Evolutionary conservation across 371 early-diverging fungal species (phyloP).

Genomic region (Funneliformis caledonium): DNA sequence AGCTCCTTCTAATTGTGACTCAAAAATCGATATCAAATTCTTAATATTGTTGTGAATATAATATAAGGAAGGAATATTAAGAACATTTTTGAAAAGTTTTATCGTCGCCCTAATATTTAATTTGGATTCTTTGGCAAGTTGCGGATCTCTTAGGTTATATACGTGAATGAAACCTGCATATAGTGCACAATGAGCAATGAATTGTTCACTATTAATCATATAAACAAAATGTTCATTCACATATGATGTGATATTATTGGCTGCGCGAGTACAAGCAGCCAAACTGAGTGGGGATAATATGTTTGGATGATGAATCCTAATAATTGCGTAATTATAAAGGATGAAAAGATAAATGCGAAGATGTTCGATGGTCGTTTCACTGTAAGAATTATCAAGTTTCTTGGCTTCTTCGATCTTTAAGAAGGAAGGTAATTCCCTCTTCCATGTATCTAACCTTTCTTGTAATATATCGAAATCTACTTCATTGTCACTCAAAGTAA

Average conservation of each 20-base stretch:
- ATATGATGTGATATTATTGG: conserved; percentile 20
- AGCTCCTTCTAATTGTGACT: not conserved
- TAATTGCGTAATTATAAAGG: conserved; percentile 35
- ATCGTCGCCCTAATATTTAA: not conserved
- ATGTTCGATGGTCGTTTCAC: conserved; percentile 31
- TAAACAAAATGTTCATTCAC: conserved; percentile 16
- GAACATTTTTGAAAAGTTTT: not conserved
- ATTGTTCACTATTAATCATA: conserved; percentile 26
- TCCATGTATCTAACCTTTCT: conserved; percentile 17
- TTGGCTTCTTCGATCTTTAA: not conserved
- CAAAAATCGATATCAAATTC: conserved; percentile 24
- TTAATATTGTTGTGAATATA: conserved; percentile 2
- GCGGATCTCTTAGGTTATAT: not conserved
- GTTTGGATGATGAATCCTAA: conserved; percentile 28
- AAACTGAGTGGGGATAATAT: not conserved
- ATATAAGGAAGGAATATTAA: conserved; percentile 6
- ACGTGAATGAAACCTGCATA: conserved; percentile 37
- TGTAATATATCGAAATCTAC: not conserved
- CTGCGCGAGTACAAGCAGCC: conserved; percentile 9
- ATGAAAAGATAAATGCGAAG: conserved; percentile 28
- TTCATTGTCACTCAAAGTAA: not conserved
- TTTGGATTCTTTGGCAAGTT: not conserved
- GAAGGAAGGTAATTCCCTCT: conserved; percentile 20
- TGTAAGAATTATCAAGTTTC: not conserved
- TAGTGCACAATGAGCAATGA: conserved; percentile 24